These are phyloP conservation scores for Penicillium silybi DNA, from an alignment of 495 filamentous ascomycete species.

Conservation along the genomic window DNA sequence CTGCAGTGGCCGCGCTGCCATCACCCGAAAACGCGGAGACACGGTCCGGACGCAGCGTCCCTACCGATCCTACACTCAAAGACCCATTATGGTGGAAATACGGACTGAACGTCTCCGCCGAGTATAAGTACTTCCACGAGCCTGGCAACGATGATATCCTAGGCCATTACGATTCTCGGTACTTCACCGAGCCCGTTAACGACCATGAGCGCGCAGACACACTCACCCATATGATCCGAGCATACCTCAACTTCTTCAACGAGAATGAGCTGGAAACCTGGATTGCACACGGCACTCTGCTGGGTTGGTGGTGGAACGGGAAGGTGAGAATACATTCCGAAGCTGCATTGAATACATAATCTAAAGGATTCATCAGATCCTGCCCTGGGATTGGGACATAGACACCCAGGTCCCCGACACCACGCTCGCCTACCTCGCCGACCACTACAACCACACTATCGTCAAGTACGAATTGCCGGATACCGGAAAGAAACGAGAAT, in stretches of 20 bases:
- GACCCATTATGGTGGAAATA: conserved; percentile 29
- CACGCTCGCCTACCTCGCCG: conserved; percentile 59
- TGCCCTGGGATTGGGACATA: conserved; percentile 89
- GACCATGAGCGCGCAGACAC: conserved; percentile 62
- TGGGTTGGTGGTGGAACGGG: conserved; percentile 93
- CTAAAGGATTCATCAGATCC: conserved; percentile 40
- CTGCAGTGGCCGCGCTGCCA: conserved; percentile 12
- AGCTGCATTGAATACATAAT: too few relatives aligned
- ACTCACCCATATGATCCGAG: conserved; percentile 64
- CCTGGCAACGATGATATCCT: conserved; percentile 53
- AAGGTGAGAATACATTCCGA: conserved; percentile 36
- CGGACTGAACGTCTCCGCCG: conserved; percentile 30
- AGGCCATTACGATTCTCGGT: conserved; percentile 71
- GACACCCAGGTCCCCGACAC: conserved; percentile 70
- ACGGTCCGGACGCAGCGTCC: neutral
- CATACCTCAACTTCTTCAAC: conserved; percentile 65
- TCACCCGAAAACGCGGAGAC: conserved; percentile 11
- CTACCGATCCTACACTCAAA: conserved; percentile 9
- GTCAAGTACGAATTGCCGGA: conserved; percentile 51
- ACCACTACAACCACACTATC: conserved; percentile 60
- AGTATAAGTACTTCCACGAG: conserved; percentile 53
- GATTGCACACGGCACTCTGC: conserved; percentile 81
- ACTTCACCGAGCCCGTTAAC: conserved; percentile 55
- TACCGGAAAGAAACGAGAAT: conserved; percentile 43
- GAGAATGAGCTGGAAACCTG: conserved; percentile 70